Conservation (phyloP, 2,329 filamentous ascomycete species). For the Ophiostoma quercus region DNA sequence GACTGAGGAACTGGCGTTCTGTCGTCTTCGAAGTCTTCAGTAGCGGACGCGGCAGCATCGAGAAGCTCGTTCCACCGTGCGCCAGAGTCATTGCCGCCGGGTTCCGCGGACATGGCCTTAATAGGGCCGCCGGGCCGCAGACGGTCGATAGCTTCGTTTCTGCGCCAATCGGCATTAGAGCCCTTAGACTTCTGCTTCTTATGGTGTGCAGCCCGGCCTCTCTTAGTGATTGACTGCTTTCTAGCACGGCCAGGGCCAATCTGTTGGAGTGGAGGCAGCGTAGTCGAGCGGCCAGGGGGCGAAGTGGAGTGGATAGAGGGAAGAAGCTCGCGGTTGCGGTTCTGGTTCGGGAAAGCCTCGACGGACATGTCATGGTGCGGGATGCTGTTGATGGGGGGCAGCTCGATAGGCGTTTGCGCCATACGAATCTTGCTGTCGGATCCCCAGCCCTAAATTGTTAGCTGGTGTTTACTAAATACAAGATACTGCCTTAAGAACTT, state of each 20-base stretch:
- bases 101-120: slow-evolving; percentile 83
- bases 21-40: slow-evolving; percentile 85
- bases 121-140: slow-evolving; percentile 63
- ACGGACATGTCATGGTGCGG: slow-evolving; percentile 60
- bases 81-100: slow-evolving; percentile 62
- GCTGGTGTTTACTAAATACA: not conserved
- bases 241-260: slow-evolving; percentile 67
- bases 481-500: not conserved
- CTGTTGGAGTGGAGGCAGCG: slow-evolving; percentile 75
- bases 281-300: slow-evolving; percentile 80
- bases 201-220: slow-evolving; percentile 68
- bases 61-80: slow-evolving; percentile 97
- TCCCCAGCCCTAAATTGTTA: slow-evolving; percentile 55
- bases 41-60: slow-evolving; percentile 85
- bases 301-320: slow-evolving; percentile 78
- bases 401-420: slow-evolving; percentile 63
- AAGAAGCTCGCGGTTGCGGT: slow-evolving; percentile 66
- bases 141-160: slow-evolving; percentile 50
- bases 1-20: slow-evolving; percentile 72
- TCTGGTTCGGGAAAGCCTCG: slow-evolving; percentile 61
- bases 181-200: slow-evolving; percentile 70
- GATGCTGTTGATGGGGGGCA: slow-evolving; percentile 61
- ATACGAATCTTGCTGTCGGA: slow-evolving; percentile 65
- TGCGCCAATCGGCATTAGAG: slow-evolving; percentile 62
- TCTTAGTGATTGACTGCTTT: slow-evolving; percentile 81